Evolutionary conservation across 2,329 filamentous ascomycete genomes (phyloP), one percentile per base, ranked within the genome.

Genomic region (Cladophialophora yegresii): DNA sequence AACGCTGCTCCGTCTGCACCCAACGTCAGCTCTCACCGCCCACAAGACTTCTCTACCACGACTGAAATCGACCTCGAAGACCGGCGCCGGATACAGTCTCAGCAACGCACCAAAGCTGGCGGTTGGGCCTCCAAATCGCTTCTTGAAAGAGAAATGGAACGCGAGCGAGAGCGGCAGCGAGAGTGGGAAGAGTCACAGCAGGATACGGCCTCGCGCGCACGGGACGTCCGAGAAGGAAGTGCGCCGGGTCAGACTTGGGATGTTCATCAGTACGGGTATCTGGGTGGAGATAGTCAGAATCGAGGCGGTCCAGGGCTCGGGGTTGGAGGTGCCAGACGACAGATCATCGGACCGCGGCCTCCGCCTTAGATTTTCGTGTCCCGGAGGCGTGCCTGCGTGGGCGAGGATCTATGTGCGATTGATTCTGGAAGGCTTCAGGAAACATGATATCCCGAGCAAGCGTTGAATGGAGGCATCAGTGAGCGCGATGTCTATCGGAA

Each of bases 111-210:
- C 32, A 83, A 83, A 67, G 84, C 84, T 12, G 83, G 81, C 22
- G 84, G 83, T 1, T 87, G 84, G 84, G 84, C 85, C 0, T 83
- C 81, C n/a, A 87, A 86, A 71, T 86, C 84, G 2, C 78, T 89
- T 1, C 79, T 88, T 3, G 85, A 88, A 71, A 82, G 85, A 7
- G 86, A 89, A 69, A 89, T 88, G 86, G 86, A 89, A 72, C 83
- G 84, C 22, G 86, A 89, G 72, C 82, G 86, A 16, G 84, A 87
- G 71, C 80, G 86, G 54, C 86, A 88, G 72, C 79, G 81, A 43
- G 86, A 89, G 66, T 89, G 86, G 86, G 86, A 88, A 72, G 83
- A 86, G 51, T 78, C 77, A 22, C 86, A 89, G 72, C 79, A 83
- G 58, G 79, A 77, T 16, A 78, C 80, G 1, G 76, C 79, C 59